A percentile compares a stretch with the other conserved stretches of the same genome.
These are phyloP conservation scores for Chaetomium sp. DNA, from an alignment of 2,329 filamentous ascomycete genomes.

Conservation along the genomic window DNA sequence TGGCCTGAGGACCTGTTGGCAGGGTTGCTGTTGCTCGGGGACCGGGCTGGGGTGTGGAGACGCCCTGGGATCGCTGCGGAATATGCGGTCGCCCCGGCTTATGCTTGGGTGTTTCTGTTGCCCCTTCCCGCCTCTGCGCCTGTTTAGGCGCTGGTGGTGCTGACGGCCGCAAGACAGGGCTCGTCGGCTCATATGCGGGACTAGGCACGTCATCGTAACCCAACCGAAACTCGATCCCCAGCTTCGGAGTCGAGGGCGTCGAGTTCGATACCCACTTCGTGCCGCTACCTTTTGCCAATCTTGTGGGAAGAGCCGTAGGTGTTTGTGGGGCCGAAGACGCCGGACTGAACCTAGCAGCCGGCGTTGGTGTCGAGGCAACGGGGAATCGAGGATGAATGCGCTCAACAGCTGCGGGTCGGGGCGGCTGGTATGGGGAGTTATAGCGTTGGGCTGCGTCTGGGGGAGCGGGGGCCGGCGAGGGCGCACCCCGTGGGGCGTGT, in stretches of 20 bases:
- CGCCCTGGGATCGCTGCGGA: conserved; percentile 15
- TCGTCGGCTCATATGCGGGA: conserved; percentile 61
- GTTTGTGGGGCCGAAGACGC: conserved; percentile 32
- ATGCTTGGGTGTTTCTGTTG: conserved; percentile 23
- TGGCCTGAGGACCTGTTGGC: conserved; percentile 34
- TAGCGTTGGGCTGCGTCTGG: conserved; percentile 29
- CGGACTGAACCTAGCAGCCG: conserved; percentile 39
- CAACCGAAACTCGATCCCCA: conserved; percentile 38
- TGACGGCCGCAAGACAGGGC: conserved; percentile 50
- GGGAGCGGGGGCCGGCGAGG: conserved; percentile 16
- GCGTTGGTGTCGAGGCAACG: conserved; percentile 27
- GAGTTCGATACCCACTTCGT: conserved; percentile 62
- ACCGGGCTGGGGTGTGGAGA: conserved; percentile 17
- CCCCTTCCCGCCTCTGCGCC: conserved; percentile 7
- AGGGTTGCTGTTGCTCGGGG: neutral
- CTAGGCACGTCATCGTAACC: conserved; percentile 46
- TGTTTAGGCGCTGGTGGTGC: conserved; percentile 18
- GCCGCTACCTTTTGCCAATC: conserved; percentile 42
- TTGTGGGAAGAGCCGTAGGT: conserved; percentile 22
- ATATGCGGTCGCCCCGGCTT: conserved; percentile 20
- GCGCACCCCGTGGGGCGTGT: conserved; percentile 3
- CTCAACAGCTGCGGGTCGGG: conserved; percentile 32
- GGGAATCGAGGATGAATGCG: conserved; percentile 32
- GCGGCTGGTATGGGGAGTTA: conserved; percentile 37
- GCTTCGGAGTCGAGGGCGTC: conserved; percentile 59